These are phyloP conservation scores for Globisporangium orthogonon DNA, from an alignment of 352 stramenopile species.

Conservation along the genomic window DNA sequence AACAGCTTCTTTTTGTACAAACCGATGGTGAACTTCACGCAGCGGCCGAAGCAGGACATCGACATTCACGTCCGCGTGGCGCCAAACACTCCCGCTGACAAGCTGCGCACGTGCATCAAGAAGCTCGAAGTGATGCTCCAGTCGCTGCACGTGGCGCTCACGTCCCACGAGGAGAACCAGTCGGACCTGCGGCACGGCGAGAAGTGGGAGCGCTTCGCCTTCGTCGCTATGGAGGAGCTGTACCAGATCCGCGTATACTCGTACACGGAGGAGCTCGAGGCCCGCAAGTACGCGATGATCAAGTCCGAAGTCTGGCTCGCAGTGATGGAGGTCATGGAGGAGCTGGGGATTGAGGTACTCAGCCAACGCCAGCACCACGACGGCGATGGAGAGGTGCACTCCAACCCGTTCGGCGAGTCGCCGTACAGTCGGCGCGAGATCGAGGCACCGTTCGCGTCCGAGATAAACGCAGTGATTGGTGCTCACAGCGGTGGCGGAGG, in stretches of 20 bases:
- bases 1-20: constrained; percentile 91
- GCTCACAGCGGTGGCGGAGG: constrained; percentile 15
- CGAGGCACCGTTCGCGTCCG: constrained; percentile 41
- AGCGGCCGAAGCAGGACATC: constrained; percentile 78
- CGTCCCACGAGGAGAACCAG: constrained; percentile 82
- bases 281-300: constrained; percentile 86
- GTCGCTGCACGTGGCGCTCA: constrained; percentile 78
- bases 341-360: constrained; percentile 57
- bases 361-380: constrained; percentile 17
- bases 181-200: constrained; percentile 73
- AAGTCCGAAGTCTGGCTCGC: constrained; percentile 87
- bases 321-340: constrained; percentile 87
- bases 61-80: constrained; percentile 68
- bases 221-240: constrained; percentile 84
- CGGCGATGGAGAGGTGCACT: constrained; percentile 2
- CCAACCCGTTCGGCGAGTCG: constrained; percentile 34
- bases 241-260: constrained; percentile 82
- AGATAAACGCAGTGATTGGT: constrained; percentile 57
- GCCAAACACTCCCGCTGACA: constrained; percentile 45
- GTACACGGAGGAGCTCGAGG: constrained; percentile 82
- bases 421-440: constrained; percentile 21
- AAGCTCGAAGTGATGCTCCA: constrained; percentile 78
- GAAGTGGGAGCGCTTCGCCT: constrained; percentile 81
- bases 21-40: constrained; percentile 85
- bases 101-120: constrained; percentile 43